Evolutionary conservation across 148 eudicot genomes (phyloP), one percentile per base, ranked within the genome.

Genomic region (Simmondsia chinensis): DNA sequence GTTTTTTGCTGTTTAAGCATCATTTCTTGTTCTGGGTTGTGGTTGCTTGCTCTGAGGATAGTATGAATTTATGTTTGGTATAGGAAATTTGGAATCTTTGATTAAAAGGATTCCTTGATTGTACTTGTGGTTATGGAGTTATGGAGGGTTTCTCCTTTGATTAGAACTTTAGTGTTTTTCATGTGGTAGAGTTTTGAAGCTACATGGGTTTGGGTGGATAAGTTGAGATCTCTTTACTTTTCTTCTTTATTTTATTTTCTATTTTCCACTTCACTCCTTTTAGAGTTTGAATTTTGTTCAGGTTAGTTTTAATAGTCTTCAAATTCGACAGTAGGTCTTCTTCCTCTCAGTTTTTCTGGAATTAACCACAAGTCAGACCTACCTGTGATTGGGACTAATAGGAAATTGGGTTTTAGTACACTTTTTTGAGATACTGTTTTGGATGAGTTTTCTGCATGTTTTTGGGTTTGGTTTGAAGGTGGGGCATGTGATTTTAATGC

Each of bases 401-500:
- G 50, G 55, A 42, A 34, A 32, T 19, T 20, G 33, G 30, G 13
- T 28, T 9, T 28, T 28, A 28, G 31, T 28, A 1, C 25, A 43
- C 33, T 35, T 20, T 50, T 34, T n/a, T 18, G 32, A 39, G 35
- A 14, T 33, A 35, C 38, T 59, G 38, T 43, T 50, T 65, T 75
- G 69, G 78, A 87, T 87, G 94, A 87, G 81, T 70, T 72, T 71
- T 43, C 54, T 80, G 38, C 72, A 74, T 57, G 66, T 88, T 18
- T 36, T 77, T 56, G 89, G 83, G 38, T 64, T 80, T 69, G 89
- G 85, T 43, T 58, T 88, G 45, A 83, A 75, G 57, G 57, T 73
- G 51, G 86, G 94, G 34, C 74, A 73, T 65, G 57, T 77, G 29
- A 53, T 83, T 9, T 62, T 68, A 71, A 53, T 64, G 64, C 59